Base-by-base conservation (phyloP, 345 rosid species). In the Moricandia arvensis region DNA sequence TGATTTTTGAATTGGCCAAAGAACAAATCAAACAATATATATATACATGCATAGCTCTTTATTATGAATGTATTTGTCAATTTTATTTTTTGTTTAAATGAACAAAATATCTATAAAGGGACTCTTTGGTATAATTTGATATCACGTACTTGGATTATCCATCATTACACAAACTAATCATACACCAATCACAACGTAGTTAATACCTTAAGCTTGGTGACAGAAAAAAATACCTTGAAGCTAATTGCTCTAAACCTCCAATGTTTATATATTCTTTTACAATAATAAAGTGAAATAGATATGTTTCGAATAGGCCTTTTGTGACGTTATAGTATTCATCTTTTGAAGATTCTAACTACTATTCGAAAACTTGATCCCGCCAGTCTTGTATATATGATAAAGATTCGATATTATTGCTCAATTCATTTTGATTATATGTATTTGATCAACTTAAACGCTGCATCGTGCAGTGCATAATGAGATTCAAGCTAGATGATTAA, bases 351-450 rank as follows among this genome's bases (percentile, higher is more conserved):
- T 41, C 59, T 21, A 3, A 9, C 3, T n/a, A 70, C 75, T 70
- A 69, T 76, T 76, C 53, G 31, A 76, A 69, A 55, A 26, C 24
- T 43, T 63, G 24, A 70, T 63, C 75, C 80, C 80, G 80, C 80
- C 75, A 9, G 43, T 27, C 13, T 35, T 37, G 1, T 66, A 26
- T 49, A 13, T 16, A n/a, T 63, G 54, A 15, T 10, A 13, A 11
- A 21, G 2, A 49, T 61, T 29, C 9, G 34, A 31, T 45, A 54
- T 30, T 30, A 3, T 33, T 71, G 10, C 5, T 54, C n/a, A 10
- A 21, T 21, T 54, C 53, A 15, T 47, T 47, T n/a, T 6, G 15
- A 47, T 5, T 11, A 7, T 12, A 24, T n/a, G n/a, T 12, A 41
- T 11, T 41, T 41, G 47, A 41, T 41, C 47, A 41, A 12, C 47